phyloP scores from a whole-genome alignment of 2,329 filamentous ascomycete genomes.

The Arthroderma uncinatum region DNA sequence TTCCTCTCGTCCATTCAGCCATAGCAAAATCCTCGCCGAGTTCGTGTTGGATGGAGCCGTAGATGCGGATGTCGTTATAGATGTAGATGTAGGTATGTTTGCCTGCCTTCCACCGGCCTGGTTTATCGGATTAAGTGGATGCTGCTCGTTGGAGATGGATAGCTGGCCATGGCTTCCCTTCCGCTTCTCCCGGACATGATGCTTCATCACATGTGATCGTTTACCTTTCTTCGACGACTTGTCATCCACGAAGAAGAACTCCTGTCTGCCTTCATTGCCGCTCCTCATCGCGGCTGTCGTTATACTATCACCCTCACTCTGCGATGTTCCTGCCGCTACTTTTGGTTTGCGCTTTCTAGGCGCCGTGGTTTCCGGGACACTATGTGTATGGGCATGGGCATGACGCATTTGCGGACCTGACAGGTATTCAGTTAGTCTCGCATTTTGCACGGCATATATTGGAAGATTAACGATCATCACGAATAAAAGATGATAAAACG shows the following conservation, averaged over 20 bases:
- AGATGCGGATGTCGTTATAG: background rate
- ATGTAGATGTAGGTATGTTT: background rate
- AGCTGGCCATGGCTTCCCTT: constrained; percentile 19
- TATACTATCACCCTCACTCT: background rate
- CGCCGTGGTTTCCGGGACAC: background rate
- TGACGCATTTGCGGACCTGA: background rate
- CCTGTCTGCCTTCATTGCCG: background rate
- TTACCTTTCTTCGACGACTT: constrained; percentile 33
- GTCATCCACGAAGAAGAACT: constrained; percentile 33
- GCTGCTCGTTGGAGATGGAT: background rate
- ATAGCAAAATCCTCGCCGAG: background rate
- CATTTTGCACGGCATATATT: background rate
- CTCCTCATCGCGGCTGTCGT: background rate
- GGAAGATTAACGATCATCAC: background rate
- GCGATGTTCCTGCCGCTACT: background rate
- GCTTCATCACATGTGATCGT: constrained; percentile 35
- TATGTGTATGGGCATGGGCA: background rate
- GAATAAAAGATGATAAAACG: background rate
- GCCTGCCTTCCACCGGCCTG: background rate
- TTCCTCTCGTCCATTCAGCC: background rate
- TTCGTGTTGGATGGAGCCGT: background rate
- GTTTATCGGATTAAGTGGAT: background rate
- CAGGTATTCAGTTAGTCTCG: background rate
- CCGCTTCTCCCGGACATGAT: constrained; percentile 36
- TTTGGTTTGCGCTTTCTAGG: background rate